Evolutionary conservation across 129 eudicot species (phyloP).

Genomic region (Flaveria trinervia): DNA sequence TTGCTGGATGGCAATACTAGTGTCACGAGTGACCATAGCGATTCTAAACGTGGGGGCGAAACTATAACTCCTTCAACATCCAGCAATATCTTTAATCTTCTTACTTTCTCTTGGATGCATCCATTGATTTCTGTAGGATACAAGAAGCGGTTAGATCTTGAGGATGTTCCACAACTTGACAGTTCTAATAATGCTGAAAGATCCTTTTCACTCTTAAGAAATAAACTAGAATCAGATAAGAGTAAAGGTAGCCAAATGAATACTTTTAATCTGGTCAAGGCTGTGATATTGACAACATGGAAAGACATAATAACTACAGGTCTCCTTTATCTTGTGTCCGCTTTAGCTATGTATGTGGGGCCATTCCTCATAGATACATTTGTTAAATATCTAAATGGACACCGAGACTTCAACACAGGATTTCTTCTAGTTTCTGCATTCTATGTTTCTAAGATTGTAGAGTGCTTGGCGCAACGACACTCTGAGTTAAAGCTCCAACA

Average conservation of each 20-base stretch:
- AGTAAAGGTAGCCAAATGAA: constrained; percentile 30
- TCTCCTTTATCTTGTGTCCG: constrained; percentile 42
- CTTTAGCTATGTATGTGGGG: constrained; percentile 71
- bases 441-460: constrained; percentile 61
- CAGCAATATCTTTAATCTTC: constrained; percentile 41
- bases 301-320: constrained; percentile 58
- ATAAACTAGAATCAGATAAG: constrained; percentile 41
- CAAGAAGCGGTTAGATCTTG: constrained; percentile 62
- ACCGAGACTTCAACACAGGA: constrained; percentile 40
- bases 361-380: constrained; percentile 76
- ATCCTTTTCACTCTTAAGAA: constrained; percentile 43
- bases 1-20: constrained; percentile 41
- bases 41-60: constrained; percentile 36
- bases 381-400: constrained; percentile 69
- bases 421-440: constrained; percentile 60
- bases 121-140: constrained; percentile 61
- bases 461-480: constrained; percentile 69
- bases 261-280: constrained; percentile 58
- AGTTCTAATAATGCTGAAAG: constrained; percentile 45
- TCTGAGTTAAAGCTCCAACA: constrained; percentile 63
- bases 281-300: constrained; percentile 52
- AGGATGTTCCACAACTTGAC: constrained; percentile 77
- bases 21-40: constrained; percentile 35
- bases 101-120: constrained; percentile 76
- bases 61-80: constrained; percentile 46